Evolutionary conservation across 1,139 yeast genomes (phyloP).

Genomic region (Debaryomycetaceae sp.): DNA sequence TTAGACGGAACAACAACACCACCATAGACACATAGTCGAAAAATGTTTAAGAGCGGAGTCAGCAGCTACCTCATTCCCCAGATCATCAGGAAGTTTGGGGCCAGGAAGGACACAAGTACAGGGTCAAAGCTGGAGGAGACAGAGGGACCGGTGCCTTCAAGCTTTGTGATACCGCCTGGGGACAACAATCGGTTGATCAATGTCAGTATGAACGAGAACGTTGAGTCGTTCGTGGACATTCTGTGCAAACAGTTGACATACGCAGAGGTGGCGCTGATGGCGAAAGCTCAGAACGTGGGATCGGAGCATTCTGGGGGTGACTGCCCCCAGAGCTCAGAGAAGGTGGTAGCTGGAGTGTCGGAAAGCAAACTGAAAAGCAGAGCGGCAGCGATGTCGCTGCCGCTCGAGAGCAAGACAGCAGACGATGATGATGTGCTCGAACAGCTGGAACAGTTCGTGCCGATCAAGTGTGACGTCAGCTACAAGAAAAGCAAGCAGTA

Average conservation of each 20-base stretch:
- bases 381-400: not conserved
- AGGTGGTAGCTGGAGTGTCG: not conserved
- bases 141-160: conserved; percentile 18
- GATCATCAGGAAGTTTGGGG: conserved; percentile 15
- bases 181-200: conserved; percentile 25
- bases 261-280: conserved; percentile 43
- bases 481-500: conserved; percentile 16
- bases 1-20: not conserved
- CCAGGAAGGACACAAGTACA: not conserved
- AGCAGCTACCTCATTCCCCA: conserved; percentile 12
- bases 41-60: conserved; percentile 18
- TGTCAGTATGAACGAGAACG: conserved; percentile 33
- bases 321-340: conserved; percentile 1
- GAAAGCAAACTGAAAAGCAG: conserved; percentile 1
- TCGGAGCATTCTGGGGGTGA: conserved; percentile 1
- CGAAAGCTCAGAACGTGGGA: conserved; percentile 9
- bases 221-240: conserved; percentile 37
- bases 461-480: conserved; percentile 17
- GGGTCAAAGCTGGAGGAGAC: not conserved
- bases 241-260: conserved; percentile 35
- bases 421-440: conserved; percentile 9
- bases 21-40: not conserved
- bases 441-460: conserved; percentile 11
- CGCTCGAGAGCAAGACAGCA: not conserved
- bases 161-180: conserved; percentile 26